These are phyloP conservation scores for Pichia cabralensis DNA, from an alignment of 805 yeast genomes.

Conservation along the genomic window DNA sequence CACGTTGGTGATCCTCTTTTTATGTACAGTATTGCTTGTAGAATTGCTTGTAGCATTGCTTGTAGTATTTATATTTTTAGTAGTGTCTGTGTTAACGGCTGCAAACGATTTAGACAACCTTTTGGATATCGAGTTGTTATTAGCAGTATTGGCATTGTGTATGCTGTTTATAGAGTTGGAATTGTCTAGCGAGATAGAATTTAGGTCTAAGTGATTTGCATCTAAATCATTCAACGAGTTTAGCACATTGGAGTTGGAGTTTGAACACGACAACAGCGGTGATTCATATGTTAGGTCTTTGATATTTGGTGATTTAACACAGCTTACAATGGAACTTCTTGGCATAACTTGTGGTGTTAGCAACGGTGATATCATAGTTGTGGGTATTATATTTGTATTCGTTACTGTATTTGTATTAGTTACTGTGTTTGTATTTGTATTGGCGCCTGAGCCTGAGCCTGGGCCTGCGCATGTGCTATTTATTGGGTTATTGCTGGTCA, in stretches of 20 bases:
- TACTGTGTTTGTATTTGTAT: too few relatives aligned
- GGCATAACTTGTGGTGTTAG: slow-evolving; percentile 21
- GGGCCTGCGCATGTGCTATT: too few relatives aligned
- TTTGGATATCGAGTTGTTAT: slow-evolving; percentile 2
- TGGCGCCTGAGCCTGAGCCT: too few relatives aligned
- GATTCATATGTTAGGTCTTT: slow-evolving; percentile 24
- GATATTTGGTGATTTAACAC: slow-evolving; percentile 17
- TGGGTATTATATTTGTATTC: slow-evolving; percentile 2
- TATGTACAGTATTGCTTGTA: not conserved
- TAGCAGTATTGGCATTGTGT: too few relatives aligned
- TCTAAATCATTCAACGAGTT: slow-evolving; percentile 24
- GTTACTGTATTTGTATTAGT: not conserved
- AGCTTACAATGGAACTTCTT: slow-evolving; percentile 7
- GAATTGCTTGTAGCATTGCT: not conserved
- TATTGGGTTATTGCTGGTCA: too few relatives aligned
- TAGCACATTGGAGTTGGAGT: slow-evolving; percentile 1
- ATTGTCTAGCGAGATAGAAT: slow-evolving; percentile 8
- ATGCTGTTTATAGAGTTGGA: too few relatives aligned
- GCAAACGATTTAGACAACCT: slow-evolving; percentile 1
- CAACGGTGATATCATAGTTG: slow-evolving; percentile 22
- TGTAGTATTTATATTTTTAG: not conserved
- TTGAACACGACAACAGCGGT: slow-evolving; percentile 19
- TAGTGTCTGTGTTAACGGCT: not conserved
- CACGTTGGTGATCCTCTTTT: slow-evolving; percentile 17
- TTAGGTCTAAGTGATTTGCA: slow-evolving; percentile 23